phyloP scores from a whole-genome alignment of 345 rosid genomes.

The Viola odorata region DNA sequence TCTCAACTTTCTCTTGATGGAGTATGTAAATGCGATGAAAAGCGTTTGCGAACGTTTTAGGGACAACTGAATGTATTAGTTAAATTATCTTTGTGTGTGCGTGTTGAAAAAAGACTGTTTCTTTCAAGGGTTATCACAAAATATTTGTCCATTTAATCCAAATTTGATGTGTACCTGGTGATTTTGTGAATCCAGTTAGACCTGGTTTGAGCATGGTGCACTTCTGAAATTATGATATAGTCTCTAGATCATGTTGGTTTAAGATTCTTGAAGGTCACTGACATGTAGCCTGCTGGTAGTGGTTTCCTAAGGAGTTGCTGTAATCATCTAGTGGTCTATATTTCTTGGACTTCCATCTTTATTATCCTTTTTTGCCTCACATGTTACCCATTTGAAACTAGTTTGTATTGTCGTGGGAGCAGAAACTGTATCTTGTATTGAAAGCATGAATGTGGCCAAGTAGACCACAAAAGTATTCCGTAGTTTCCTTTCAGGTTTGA shows the following conservation, averaged over 20 bases:
- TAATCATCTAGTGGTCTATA: not conserved
- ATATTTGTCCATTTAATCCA: not conserved
- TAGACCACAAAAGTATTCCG: too few species aligned
- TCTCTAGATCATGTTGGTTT: not conserved
- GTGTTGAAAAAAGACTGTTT: not conserved
- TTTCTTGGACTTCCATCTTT: not conserved
- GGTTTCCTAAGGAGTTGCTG: too few species aligned
- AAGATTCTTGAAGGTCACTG: not conserved
- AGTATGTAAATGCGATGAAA: too few species aligned
- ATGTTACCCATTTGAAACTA: not conserved
- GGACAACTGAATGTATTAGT: too few species aligned
- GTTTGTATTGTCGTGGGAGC: not conserved
- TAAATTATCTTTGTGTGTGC: too few species aligned
- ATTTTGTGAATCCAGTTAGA: not conserved
- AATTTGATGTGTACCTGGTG: not conserved
- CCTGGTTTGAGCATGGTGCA: not conserved
- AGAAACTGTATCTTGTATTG: not conserved
- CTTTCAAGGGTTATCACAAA: not conserved
- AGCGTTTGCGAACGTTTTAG: too few species aligned
- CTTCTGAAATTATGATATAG: not conserved
- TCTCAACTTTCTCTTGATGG: too few species aligned
- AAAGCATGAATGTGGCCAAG: not conserved
- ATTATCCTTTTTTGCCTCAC: not conserved
- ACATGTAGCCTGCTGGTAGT: too few species aligned
- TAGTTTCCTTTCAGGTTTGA: not conserved